Evolutionary conservation across 78 protist genomes (phyloP), one percentile per base, ranked within the genome.

Genomic region (Blattamonas nauphoetae): DNA sequence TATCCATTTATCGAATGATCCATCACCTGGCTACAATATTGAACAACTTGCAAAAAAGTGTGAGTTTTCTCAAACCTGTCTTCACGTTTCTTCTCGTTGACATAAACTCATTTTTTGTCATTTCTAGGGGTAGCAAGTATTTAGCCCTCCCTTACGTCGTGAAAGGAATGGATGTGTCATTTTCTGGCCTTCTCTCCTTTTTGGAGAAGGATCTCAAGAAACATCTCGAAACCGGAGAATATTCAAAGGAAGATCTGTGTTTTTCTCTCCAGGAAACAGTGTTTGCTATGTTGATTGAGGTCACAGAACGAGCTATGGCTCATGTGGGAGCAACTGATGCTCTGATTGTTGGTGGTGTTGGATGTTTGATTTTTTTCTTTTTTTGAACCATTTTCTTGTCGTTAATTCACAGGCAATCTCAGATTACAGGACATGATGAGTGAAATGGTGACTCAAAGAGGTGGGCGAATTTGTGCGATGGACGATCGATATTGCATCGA

Each of bases 341-440:
- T 42, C 90, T 98, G 36, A 94, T 97, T 0, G 99, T 98, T 0
- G 99, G 99, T 42, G 99, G 99, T 6, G 99, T 98, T 2, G 99
- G 98, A 1, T 98, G 99, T 86, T 77, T 87, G 34, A 1, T 2
- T n/a, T 87, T 84, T 4, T 32, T 43, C 4, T 33, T 42, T 4
- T 84, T 11, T 84, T 11, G 4, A 34, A n/a, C 86, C 46, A 3
- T 11, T 11, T 84, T 33, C 3, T 3, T 84, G 33, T 84, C 4
- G 36, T 38, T 90, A 11, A 34, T 0, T 3, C 3, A 2, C 89
- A 88, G 91, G 92, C 90, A 95, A 95, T 78, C 2, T 6, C 45
- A 89, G 94, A 0, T 89, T 95, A n/a, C 96, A 94, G 78, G 93
- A 95, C 41, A 98, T 98, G 99, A 95, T 98, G 92, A 44, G 46